A percentile compares a stretch with the other conserved stretches of the same genome.
Evolutionary conservation across 495 filamentous ascomycete species (phyloP).

Genomic region (Neurospora sp.): DNA sequence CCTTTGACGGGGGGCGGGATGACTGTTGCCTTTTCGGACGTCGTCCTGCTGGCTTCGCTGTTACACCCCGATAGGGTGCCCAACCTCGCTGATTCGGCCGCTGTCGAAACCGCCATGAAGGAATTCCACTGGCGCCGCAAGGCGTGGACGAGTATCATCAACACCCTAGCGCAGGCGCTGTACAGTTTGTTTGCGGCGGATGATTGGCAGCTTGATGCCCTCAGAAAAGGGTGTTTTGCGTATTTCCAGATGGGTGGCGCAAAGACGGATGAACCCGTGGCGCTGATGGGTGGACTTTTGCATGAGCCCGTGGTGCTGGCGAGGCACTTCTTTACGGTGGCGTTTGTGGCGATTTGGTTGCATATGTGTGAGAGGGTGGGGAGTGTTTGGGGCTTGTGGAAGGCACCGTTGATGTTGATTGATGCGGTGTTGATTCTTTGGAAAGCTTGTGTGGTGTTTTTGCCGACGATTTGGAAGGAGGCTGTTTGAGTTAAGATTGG

Average conservation of each 20-base stretch:
- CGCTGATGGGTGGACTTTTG: constrained; percentile 76
- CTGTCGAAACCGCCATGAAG: constrained; percentile 58
- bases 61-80: constrained; percentile 58
- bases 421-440: constrained; percentile 62
- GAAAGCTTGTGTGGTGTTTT: constrained; percentile 80
- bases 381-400: constrained; percentile 32
- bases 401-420: constrained; percentile 49
- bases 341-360: constrained; percentile 79
- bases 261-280: constrained; percentile 59
- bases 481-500: constrained; percentile 1
- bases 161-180: constrained; percentile 87
- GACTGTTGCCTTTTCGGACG: constrained; percentile 91
- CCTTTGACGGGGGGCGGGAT: constrained; percentile 90
- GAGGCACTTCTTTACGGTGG: constrained; percentile 90
- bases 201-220: constrained; percentile 49
- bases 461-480: constrained; percentile 70
- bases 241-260: constrained; percentile 75
- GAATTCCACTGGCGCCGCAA: constrained; percentile 86
- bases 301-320: constrained; percentile 68
- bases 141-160: constrained; percentile 72
- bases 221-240: constrained; percentile 52
- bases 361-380: constrained; percentile 40
- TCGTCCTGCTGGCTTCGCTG: constrained; percentile 59
- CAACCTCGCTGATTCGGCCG: constrained; percentile 51
- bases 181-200: constrained; percentile 86